These are phyloP conservation scores for Blastomyces parvus DNA, from an alignment of 2,329 filamentous ascomycete genomes.

Conservation along the genomic window DNA sequence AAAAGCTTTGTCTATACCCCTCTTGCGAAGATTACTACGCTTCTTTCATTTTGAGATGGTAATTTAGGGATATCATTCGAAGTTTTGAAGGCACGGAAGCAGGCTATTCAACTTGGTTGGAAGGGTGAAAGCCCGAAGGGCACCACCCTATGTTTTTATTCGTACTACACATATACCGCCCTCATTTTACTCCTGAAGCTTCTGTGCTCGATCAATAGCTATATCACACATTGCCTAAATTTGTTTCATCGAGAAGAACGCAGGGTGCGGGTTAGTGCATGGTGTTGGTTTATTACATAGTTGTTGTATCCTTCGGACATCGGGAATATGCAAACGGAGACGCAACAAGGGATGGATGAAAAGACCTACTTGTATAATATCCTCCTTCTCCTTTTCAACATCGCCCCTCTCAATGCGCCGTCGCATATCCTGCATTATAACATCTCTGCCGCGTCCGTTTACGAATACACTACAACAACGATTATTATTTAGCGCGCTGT, in stretches of 20 bases:
- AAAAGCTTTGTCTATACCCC: no score
- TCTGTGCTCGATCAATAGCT: conserved; percentile 65
- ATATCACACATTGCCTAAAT: conserved; percentile 78
- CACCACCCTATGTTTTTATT: not conserved
- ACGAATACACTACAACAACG: conserved; percentile 59
- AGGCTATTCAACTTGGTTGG: not conserved
- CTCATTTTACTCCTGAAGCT: conserved; percentile 36
- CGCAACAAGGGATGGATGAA: conserved; percentile 1
- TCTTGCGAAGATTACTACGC: no score
- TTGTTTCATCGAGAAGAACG: not conserved
- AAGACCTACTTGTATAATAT: conserved; percentile 59
- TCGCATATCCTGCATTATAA: conserved; percentile 76
- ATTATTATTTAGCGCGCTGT: not conserved
- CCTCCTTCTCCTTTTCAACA: conserved; percentile 56
- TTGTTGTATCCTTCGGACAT: conserved; percentile 2
- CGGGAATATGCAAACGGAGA: conserved; percentile 6
- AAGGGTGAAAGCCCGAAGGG: not conserved
- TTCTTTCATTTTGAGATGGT: not conserved
- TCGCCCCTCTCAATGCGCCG: conserved; percentile 60
- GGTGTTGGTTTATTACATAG: not conserved
- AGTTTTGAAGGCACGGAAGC: not conserved
- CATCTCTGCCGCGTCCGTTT: conserved; percentile 62
- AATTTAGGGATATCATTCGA: not conserved
- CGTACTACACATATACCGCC: conserved; percentile 10
- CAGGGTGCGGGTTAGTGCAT: not conserved